Evolutionary conservation across 2,329 filamentous ascomycete genomes (phyloP).

Genomic region (Pseudocercospora fijiensis): DNA sequence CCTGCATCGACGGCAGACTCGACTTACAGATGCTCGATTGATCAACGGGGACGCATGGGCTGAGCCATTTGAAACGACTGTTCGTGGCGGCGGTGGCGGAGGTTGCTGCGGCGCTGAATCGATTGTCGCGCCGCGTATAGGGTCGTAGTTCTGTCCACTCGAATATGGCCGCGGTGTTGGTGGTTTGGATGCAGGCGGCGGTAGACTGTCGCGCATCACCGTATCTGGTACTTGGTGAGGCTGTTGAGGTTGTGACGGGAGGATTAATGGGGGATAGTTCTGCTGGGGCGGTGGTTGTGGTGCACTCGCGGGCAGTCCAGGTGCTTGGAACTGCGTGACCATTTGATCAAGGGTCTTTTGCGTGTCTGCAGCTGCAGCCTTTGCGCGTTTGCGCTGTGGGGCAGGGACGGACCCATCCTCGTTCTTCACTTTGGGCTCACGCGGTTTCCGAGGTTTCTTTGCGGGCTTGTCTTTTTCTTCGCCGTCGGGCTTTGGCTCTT

Average conservation of each 20-base stretch:
- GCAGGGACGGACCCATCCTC: conserved; percentile 38
- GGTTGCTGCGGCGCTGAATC: conserved; percentile 32
- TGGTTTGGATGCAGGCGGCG: conserved; percentile 41
- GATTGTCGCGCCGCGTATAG: conserved; percentile 70
- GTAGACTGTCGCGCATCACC: conserved; percentile 35
- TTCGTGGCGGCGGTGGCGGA: conserved; percentile 25
- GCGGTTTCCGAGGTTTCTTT: conserved; percentile 48
- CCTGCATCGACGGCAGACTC: background rate
- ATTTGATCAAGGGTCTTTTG: conserved; percentile 46
- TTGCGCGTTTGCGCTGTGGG: conserved; percentile 52
- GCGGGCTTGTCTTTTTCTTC: conserved; percentile 44
- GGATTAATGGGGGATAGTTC: conserved; percentile 15
- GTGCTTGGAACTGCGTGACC: conserved; percentile 35
- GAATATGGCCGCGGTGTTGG: conserved; percentile 51
- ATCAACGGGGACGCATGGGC: conserved; percentile 46
- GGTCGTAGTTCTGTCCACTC: conserved; percentile 84
- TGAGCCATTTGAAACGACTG: conserved; percentile 30
- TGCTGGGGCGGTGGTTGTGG: conserved; percentile 15
- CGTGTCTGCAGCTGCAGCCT: conserved; percentile 38
- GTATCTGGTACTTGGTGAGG: conserved; percentile 26
- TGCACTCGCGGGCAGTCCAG: conserved; percentile 22
- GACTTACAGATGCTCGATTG: conserved; percentile 66
- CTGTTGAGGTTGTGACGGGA: conserved; percentile 34
- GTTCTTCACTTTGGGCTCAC: conserved; percentile 49
- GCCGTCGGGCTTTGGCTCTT: conserved; percentile 36